Conservation (phyloP, 139 green algal species). For the Chlamydomonas sp. region DNA sequence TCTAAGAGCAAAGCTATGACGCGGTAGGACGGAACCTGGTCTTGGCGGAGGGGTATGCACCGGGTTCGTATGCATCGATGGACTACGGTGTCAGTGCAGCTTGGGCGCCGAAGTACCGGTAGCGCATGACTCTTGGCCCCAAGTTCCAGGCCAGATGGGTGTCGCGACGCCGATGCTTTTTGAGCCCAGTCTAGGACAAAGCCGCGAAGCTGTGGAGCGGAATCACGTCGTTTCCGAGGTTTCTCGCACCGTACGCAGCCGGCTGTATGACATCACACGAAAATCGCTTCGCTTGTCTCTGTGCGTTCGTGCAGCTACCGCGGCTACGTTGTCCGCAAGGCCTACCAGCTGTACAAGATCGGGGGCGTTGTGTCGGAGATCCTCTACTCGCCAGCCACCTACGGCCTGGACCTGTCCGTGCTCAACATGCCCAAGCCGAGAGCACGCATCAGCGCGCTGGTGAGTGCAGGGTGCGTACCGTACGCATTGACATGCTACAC, state of each 20-base stretch:
- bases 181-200: no score
- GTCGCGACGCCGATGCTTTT: no score
- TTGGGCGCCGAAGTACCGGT: no score
- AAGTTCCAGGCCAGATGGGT: no score
- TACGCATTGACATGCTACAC: background rate
- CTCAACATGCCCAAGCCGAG: conserved; percentile 82
- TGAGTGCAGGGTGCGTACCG: conserved; percentile 10
- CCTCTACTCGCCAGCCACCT: conserved; percentile 90
- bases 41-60: no score
- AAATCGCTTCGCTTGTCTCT: background rate
- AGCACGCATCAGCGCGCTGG: conserved; percentile 78
- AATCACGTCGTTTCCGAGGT: no score
- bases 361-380: conserved; percentile 87
- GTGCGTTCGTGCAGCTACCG: conserved; percentile 58
- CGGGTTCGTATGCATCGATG: no score
- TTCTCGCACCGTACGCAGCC: no score
- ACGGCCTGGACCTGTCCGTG: conserved; percentile 80
- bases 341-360: conserved; percentile 85
- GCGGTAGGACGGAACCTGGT: background rate
- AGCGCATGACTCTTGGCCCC: no score
- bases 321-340: conserved; percentile 89
- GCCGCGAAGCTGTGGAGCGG: no score
- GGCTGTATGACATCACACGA: no score
- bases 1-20: background rate
- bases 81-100: no score